These are phyloP conservation scores for Wallacemonas sp. DNA, from an alignment of 208 protist genomes.

Conservation along the genomic window DNA sequence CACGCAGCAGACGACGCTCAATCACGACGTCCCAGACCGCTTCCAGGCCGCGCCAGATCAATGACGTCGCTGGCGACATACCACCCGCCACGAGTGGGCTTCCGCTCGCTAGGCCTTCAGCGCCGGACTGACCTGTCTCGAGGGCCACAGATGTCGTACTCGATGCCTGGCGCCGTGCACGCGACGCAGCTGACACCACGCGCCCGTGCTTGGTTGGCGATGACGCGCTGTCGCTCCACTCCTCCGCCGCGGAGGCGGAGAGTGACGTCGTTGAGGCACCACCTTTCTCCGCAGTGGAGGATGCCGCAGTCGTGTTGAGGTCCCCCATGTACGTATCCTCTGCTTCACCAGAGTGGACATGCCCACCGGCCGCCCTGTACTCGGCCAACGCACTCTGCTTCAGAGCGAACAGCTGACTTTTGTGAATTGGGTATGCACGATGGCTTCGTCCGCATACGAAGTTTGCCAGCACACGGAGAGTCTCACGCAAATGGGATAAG, in stretches of 20 bases:
- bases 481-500: constrained; percentile 40
- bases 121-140: too few relatives aligned
- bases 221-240: background rate
- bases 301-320: too few relatives aligned
- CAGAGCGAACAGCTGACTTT: constrained; percentile 17
- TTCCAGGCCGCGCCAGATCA: background rate
- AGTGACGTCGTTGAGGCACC: background rate
- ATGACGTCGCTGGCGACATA: background rate
- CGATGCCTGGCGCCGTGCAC: too few relatives aligned
- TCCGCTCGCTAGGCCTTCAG: too few relatives aligned
- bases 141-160: background rate
- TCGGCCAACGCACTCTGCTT: constrained; percentile 13
- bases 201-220: too few relatives aligned
- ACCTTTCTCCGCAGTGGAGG: background rate
- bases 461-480: constrained; percentile 55
- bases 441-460: constrained; percentile 77
- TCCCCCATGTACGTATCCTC: constrained; percentile 5
- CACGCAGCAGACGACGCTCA: constrained; percentile 62
- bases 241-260: background rate
- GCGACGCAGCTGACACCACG: too few relatives aligned
- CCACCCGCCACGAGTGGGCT: too few relatives aligned
- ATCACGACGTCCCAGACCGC: constrained; percentile 22
- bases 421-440: constrained; percentile 48
- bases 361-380: background rate
- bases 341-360: background rate